Percentiles rank a stretch among this genome's conserved stretches.
Conservation (phyloP, 805 yeast genomes). For the Metschnikowia borealis region DNA sequence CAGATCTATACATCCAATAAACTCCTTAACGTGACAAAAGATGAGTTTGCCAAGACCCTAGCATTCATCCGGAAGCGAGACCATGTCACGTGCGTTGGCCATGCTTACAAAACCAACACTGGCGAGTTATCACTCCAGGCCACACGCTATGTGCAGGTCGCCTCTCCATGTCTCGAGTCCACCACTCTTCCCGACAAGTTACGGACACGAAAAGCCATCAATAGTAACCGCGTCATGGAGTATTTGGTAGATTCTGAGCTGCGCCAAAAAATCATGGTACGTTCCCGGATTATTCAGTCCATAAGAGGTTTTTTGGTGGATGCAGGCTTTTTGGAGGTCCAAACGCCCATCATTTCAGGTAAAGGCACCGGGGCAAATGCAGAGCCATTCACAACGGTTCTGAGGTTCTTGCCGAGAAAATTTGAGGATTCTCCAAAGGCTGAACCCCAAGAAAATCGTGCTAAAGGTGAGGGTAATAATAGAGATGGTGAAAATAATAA, state of each 20-base stretch:
- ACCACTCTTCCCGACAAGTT: constrained; percentile 56
- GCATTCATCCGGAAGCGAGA: constrained; percentile 65
- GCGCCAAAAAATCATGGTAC: constrained; percentile 42
- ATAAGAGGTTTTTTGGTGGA: constrained; percentile 56
- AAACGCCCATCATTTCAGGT: constrained; percentile 79
- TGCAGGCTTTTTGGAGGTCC: constrained; percentile 70
- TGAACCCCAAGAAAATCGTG: not conserved
- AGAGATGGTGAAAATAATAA: not conserved
- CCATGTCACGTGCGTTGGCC: constrained; percentile 59
- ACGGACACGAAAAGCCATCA: constrained; percentile 51
- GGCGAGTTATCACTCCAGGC: constrained; percentile 76
- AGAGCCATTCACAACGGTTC: constrained; percentile 66
- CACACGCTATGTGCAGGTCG: constrained; percentile 43
- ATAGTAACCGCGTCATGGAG: constrained; percentile 68
- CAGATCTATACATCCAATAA: constrained; percentile 62
- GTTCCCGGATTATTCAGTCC: constrained; percentile 51
- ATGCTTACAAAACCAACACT: constrained; percentile 68
- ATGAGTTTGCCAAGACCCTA: constrained; percentile 39
- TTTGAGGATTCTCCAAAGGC: too few relatives aligned
- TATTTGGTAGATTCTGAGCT: constrained; percentile 58
- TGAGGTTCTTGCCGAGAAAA: constrained; percentile 30
- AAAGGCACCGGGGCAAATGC: constrained; percentile 89
- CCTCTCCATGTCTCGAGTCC: constrained; percentile 58
- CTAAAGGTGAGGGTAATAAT: not conserved
- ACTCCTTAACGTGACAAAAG: constrained; percentile 38